Evolutionary conservation across 495 filamentous ascomycete species (phyloP), one percentile per base, ranked within the genome.

Genomic region (Xylaria curta): DNA sequence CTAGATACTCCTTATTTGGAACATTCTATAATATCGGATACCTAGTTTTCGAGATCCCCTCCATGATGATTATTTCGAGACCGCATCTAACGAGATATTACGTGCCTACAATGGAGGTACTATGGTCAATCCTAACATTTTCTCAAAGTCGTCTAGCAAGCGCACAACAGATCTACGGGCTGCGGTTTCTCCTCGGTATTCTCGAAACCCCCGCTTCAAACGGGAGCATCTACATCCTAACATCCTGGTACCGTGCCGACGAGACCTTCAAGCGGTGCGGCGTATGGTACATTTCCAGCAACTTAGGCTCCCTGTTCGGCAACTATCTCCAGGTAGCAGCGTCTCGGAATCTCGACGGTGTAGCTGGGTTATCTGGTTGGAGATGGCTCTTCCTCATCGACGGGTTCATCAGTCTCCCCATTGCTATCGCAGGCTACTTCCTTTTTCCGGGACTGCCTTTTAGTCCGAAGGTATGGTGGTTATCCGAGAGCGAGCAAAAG

Each of bases 11-110:
- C 4, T 56, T 56, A 31, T 56, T 56, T 26, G 53, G 53, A 13
- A 56, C 53, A 17, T 56, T 56, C 53, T 56, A 56, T 26, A 56
- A 56, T 17, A 56, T 56, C 26, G 53, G 53, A 56, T 56, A 56
- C 26, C 53, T 56, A 5, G 26, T 56, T 28, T 56, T 56, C 13
- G 53, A 56, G 12, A 56, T 56, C 4, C 53, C 53, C 1, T 56
- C 53, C 0, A 56, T 56, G 53, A 28, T 56, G 53, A 56, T 56
- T 31, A 3, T 56, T 17, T 56, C 53, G 26, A 56, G 53, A 12
- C 53, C 53, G 31, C 53, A 56, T 26, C 26, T 56, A 28, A 56
- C 53, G 53, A 56, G 53, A 56, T 56, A 56, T 7, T 56, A 56
- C 53, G 53, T 56, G 1, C 53, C 53, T 17, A 56, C 53, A 2